Conservation (phyloP, 2,329 filamentous ascomycete species). For the Sphaerulina populicola region DNA sequence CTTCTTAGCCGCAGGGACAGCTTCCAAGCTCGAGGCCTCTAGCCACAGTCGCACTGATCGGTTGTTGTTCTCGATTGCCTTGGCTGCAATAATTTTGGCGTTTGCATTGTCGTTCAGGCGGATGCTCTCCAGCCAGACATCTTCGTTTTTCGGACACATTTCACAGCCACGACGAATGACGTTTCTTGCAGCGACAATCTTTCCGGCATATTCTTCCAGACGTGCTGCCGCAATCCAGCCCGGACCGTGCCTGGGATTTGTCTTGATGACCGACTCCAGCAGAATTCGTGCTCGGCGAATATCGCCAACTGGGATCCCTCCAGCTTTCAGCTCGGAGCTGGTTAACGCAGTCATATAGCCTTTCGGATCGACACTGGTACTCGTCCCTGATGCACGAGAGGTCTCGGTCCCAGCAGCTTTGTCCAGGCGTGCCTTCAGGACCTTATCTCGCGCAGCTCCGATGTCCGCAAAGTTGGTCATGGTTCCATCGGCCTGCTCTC, state of each 20-base stretch:
- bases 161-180: slow-evolving; percentile 83
- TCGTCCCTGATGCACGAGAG: slow-evolving; percentile 53
- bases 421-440: slow-evolving; percentile 86
- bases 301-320: slow-evolving; percentile 80
- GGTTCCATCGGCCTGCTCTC: slow-evolving; percentile 62
- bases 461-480: slow-evolving; percentile 99
- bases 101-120: slow-evolving; percentile 81
- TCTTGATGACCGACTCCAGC: slow-evolving; percentile 94
- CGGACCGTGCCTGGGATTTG: slow-evolving; percentile 87
- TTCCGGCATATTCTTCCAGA: slow-evolving; percentile 85
- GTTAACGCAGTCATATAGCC: slow-evolving; percentile 90
- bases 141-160: slow-evolving; percentile 86
- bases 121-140: slow-evolving; percentile 94
- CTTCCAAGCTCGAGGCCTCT: slow-evolving; percentile 88
- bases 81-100: slow-evolving; percentile 88
- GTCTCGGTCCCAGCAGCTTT: slow-evolving; percentile 71
- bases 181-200: slow-evolving; percentile 78
- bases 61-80: slow-evolving; percentile 86
- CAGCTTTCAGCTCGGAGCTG: slow-evolving; percentile 68
- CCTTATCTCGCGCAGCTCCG: slow-evolving; percentile 90
- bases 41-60: slow-evolving; percentile 86
- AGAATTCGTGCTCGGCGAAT: slow-evolving; percentile 88
- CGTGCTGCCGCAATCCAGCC: slow-evolving; percentile 94
- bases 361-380: slow-evolving; percentile 87
- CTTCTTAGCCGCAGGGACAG: slow-evolving; percentile 75